A percentile compares a stretch with the other conserved stretches of the same genome.
Conservation (phyloP, 805 yeast species). For the Hanseniaspora clermontiae region DNA sequence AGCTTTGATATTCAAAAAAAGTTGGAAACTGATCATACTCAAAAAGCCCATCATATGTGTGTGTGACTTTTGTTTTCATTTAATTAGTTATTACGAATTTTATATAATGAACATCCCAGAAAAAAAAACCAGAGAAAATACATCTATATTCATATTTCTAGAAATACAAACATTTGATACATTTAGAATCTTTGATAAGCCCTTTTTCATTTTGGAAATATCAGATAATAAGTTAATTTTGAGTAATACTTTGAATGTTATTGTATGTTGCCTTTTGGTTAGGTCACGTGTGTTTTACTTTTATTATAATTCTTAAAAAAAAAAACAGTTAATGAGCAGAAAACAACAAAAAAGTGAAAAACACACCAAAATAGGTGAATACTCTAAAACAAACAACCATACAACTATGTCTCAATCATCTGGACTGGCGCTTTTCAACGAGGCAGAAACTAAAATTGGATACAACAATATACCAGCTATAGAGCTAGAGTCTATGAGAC, state of each 20-base stretch:
- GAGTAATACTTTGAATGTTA: too few relatives aligned
- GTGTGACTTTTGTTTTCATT: background rate
- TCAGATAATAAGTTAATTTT: too few relatives aligned
- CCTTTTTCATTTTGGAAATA: too few relatives aligned
- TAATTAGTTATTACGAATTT: background rate
- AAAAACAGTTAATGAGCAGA: too few relatives aligned
- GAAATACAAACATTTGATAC: background rate
- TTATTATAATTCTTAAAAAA: too few relatives aligned
- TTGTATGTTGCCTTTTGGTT: too few relatives aligned
- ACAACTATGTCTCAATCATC: background rate
- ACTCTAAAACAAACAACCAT: background rate
- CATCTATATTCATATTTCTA: background rate
- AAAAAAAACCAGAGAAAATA: background rate
- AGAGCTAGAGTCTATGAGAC: conserved; percentile 49
- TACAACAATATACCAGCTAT: conserved; percentile 34
- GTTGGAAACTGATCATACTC: too few relatives aligned
- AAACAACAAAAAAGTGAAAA: background rate
- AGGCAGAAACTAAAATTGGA: background rate
- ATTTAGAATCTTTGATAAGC: too few relatives aligned
- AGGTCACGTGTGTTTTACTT: too few relatives aligned
- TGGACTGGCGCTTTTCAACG: background rate
- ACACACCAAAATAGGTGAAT: background rate
- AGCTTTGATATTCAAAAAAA: too few relatives aligned
- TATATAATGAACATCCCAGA: conserved; percentile 1
- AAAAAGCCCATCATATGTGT: too few relatives aligned